A percentile compares a stretch with the other conserved stretches of the same genome.
Conservation (phyloP, 202 grass and related monocot genomes). For the Zizania palustris region DNA sequence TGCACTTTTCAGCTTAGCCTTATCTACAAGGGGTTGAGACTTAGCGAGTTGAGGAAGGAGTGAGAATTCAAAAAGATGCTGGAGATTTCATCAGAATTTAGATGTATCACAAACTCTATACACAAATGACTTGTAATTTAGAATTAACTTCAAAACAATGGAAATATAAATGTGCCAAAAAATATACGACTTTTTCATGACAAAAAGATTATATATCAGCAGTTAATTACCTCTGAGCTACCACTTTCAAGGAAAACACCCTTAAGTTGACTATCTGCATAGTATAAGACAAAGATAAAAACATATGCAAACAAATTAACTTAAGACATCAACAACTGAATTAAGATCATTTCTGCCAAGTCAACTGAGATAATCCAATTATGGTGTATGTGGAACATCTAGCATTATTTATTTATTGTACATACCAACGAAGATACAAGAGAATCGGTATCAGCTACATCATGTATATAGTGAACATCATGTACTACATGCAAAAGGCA, state of each 20-base stretch:
- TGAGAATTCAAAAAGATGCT: conserved; percentile 65
- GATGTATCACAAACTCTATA: not conserved
- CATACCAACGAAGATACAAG: conserved; percentile 90
- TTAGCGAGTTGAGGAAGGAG: conserved; percentile 72
- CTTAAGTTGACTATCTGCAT: conserved; percentile 82
- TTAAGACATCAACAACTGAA: too few species aligned
- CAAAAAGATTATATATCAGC: not conserved
- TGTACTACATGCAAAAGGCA: conserved; percentile 29
- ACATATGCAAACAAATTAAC: conserved; percentile 13
- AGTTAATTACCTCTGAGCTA: conserved; percentile 70
- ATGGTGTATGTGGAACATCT: conserved; percentile 1
- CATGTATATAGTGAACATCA: conserved; percentile 85
- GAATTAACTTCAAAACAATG: conserved; percentile 9
- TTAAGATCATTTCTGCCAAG: conserved; percentile 15
- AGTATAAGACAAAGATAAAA: conserved; percentile 20
- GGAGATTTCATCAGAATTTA: conserved; percentile 18
- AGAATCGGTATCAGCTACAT: conserved; percentile 89
- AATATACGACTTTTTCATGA: conserved; percentile 14
- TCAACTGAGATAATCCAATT: not conserved
- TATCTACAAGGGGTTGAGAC: conserved; percentile 76
- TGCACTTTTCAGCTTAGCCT: conserved; percentile 68
- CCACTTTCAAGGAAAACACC: conserved; percentile 97
- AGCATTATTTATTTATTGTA: conserved; percentile 15
- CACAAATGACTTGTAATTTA: conserved; percentile 8
- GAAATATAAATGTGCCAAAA: not conserved